Evolutionary conservation across 2,329 filamentous ascomycete genomes (phyloP), one percentile per base, ranked within the genome.

Genomic region (Aspergillus clavatus): DNA sequence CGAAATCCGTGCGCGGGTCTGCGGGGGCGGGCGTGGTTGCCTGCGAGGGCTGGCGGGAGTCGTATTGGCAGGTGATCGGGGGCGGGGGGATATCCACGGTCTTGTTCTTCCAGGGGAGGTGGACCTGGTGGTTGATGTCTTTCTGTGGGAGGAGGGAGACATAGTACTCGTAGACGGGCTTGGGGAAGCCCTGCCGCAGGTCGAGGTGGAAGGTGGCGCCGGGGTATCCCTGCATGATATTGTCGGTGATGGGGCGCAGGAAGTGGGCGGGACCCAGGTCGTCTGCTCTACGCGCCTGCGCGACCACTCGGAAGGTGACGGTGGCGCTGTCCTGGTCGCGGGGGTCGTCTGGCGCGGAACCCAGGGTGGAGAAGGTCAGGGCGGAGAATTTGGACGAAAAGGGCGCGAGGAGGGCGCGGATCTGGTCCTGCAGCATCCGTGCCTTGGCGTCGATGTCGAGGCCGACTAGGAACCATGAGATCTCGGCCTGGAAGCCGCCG

Each of bases 401-500:
- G 2, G 59, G 61, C 16, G 54, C 58, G 8, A 73, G 59, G 5
- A 52, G 61, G 37, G 48, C 70, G 38, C 68, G 74, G 57, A 71
- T 55, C 47, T 76, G 72, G 3, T 60, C 53, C 47, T 75, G 70
- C 4, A 73, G 59, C 68, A 74, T 70, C n/a, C 65, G 58, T 2
- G 67, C 70, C 55, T 78, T 77, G 37, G 66, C 67, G 37, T 64
- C 50, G 45, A 74, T 69, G 57, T 75, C 69, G 21, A 71, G 67
- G 4, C 70, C 74, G 5, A 65, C 66, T 7, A 75, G 59, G 53
- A 69, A 75, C 55, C 67, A 75, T 35, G 64, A 65, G 2, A 64
- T 58, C 53, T 76, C 72, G 7, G 72, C 72, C 55, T 75, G 71
- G 52, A 69, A 75, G 27, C 73, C 73, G 7, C 71, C 72, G 16